Base-by-base conservation (phyloP, 1,139 yeast genomes). In the Candida glucosophila region DNA sequence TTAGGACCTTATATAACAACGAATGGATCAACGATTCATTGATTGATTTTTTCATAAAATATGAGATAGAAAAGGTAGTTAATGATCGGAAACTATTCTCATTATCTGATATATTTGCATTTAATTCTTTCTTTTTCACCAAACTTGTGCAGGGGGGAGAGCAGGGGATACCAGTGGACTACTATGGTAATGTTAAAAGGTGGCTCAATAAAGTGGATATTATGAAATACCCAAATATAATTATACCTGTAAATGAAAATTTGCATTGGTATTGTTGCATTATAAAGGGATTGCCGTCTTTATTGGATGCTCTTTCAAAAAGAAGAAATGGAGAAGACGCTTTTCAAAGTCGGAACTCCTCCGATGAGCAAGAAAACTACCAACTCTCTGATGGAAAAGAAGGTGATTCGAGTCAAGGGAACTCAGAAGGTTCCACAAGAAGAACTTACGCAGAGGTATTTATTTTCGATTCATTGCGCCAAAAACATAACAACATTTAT, bases 231-330 rank as follows among this genome's bases (percentile, higher is more conserved):
- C 68, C 73, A 24, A 74, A 67, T 40, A 59, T 86, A 2, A 66
- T 88, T 5, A 62, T 92, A 11, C 99, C 99, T 0, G 76, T 92
- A 8, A 85, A 85, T 48, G 83, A 77, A 37, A 63, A 67, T 27
- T 64, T 68, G 20, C 99, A 92, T 53, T 92, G 99, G 99, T 83
- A 77, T 45, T 77, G 88, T 24, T 78, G 85, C 18, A 67, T 85
- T 3, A 69, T 86, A 5, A 59, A 73, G 8, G 63, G 63, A 8
- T 36, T 64, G 15, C 70, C 70, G 0, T 44, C 40, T 12, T 39
- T 68, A 14, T 42, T 52, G 20, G 29, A 38, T 15, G 23, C 28
- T 12, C 42, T 47, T 5, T 9, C 23, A 11, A 8, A 16, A n/a
- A 16, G n/a, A 8, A 16, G 18, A 8, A 16, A 16, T n/a, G 18